Conservation (phyloP, 2,329 filamentous ascomycete genomes). For the Fusarium sp. region DNA sequence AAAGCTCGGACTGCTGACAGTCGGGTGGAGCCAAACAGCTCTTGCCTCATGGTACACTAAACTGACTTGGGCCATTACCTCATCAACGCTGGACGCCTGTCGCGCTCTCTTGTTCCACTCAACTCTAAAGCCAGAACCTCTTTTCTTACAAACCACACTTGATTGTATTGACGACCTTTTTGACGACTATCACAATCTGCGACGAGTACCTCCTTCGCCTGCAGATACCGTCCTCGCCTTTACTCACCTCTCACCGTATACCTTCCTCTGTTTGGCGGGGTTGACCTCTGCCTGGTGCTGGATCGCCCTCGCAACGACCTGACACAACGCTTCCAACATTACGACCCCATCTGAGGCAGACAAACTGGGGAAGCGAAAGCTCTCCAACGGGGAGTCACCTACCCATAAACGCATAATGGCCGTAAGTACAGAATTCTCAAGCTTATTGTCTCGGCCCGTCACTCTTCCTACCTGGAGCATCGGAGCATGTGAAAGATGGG, state of each 20-base stretch:
- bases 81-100: constrained; percentile 44
- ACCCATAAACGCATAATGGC: constrained; percentile 73
- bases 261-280: constrained; percentile 52
- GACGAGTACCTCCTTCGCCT: constrained; percentile 27
- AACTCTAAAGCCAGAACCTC: constrained; percentile 30
- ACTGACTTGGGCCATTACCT: constrained; percentile 48
- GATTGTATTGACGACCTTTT: constrained; percentile 23
- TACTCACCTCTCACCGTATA: constrained; percentile 28
- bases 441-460: not conserved
- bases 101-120: constrained; percentile 34
- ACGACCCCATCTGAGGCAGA: constrained; percentile 52
- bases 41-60: constrained; percentile 38
- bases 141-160: constrained; percentile 35
- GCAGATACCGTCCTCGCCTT: constrained; percentile 18
- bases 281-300: constrained; percentile 57
- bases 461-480: not conserved
- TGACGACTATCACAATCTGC: constrained; percentile 32
- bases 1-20: constrained; percentile 30
- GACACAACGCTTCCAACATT: constrained; percentile 54
- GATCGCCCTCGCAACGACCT: constrained; percentile 47
- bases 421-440: constrained; percentile 60
- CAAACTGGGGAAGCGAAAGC: constrained; percentile 78
- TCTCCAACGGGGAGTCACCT: constrained; percentile 72
- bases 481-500: constrained; percentile 21
- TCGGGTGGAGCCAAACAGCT: constrained; percentile 31